These are phyloP conservation scores for Oryza rufipogon DNA, from an alignment of 176 grass and related monocot species.

Conservation along the genomic window DNA sequence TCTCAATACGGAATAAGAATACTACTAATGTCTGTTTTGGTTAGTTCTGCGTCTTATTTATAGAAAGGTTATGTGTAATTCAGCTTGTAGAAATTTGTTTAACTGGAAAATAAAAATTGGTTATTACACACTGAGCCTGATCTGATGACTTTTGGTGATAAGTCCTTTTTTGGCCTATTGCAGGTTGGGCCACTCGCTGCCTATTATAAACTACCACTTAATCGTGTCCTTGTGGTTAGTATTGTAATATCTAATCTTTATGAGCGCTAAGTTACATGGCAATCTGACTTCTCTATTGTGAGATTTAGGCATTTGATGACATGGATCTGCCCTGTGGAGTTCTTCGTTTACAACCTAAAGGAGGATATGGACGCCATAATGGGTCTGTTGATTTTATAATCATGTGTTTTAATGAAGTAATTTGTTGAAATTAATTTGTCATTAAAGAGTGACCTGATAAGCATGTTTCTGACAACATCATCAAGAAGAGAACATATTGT, in stretches of 20 bases:
- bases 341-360: slow-evolving; percentile 87
- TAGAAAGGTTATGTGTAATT: slow-evolving; percentile 1
- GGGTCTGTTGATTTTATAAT: slow-evolving; percentile 55
- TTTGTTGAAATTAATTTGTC: not conserved
- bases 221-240: slow-evolving; percentile 75
- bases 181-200: slow-evolving; percentile 83
- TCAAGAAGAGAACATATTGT: not conserved
- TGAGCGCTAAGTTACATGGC: not conserved
- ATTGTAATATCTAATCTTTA: slow-evolving; percentile 25
- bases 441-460: not conserved
- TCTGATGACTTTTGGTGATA: slow-evolving; percentile 8
- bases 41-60: not conserved
- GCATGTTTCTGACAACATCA: not conserved
- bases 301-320: slow-evolving; percentile 82
- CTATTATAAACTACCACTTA: slow-evolving; percentile 86
- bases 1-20: not conserved
- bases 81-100: slow-evolving; percentile 8
- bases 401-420: not conserved
- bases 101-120: not conserved
- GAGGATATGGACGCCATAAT: slow-evolving; percentile 81
- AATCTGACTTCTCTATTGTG: slow-evolving; percentile 32
- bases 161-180: slow-evolving; percentile 36
- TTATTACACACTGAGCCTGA: not conserved
- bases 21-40: slow-evolving; percentile 1
- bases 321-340: slow-evolving; percentile 84